Percentiles rank a stretch among this genome's conserved stretches.
These are phyloP conservation scores for Cyclaneusma minus DNA, from an alignment of 2,329 filamentous ascomycete species.

Conservation along the genomic window DNA sequence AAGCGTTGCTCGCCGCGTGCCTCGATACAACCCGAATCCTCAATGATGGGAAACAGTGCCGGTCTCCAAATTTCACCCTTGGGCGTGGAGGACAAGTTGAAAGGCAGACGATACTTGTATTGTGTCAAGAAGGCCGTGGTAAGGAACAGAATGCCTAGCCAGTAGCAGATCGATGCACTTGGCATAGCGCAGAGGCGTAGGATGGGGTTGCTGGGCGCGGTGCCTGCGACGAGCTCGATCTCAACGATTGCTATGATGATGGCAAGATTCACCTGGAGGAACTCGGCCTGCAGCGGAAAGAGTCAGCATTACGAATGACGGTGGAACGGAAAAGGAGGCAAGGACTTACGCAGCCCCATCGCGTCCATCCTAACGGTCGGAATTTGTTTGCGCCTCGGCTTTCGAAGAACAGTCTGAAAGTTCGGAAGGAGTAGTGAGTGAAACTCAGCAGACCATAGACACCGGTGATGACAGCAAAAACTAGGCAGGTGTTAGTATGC, in stretches of 20 bases:
- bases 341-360: slow-evolving; percentile 13
- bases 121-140: slow-evolving; percentile 10
- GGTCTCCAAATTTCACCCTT: slow-evolving; percentile 12
- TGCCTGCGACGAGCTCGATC: slow-evolving; percentile 12
- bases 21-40: slow-evolving; percentile 13
- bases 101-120: slow-evolving; percentile 8
- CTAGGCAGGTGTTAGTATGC: slow-evolving; percentile 5
- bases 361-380: slow-evolving; percentile 14
- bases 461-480: slow-evolving; percentile 13
- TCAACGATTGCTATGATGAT: slow-evolving; percentile 12
- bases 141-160: slow-evolving; percentile 11
- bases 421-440: slow-evolving; percentile 12
- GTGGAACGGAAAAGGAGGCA: neutral
- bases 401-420: slow-evolving; percentile 10
- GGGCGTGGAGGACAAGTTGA: slow-evolving; percentile 15
- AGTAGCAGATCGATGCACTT: slow-evolving; percentile 13
- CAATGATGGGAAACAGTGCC: slow-evolving; percentile 10
- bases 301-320: slow-evolving; percentile 1
- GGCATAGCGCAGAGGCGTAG: slow-evolving; percentile 14
- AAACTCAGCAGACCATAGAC: slow-evolving; percentile 15
- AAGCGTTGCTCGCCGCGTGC: slow-evolving; percentile 12
- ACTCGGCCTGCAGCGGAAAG: slow-evolving; percentile 8
- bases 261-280: slow-evolving; percentile 12
- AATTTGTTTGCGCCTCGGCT: slow-evolving; percentile 8
- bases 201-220: slow-evolving; percentile 9